A percentile compares a stretch with the other conserved stretches of the same genome.
Evolutionary conservation across 1,284 basidiomycete genomes (phyloP).

Genomic region (Wallemia hederae): DNA sequence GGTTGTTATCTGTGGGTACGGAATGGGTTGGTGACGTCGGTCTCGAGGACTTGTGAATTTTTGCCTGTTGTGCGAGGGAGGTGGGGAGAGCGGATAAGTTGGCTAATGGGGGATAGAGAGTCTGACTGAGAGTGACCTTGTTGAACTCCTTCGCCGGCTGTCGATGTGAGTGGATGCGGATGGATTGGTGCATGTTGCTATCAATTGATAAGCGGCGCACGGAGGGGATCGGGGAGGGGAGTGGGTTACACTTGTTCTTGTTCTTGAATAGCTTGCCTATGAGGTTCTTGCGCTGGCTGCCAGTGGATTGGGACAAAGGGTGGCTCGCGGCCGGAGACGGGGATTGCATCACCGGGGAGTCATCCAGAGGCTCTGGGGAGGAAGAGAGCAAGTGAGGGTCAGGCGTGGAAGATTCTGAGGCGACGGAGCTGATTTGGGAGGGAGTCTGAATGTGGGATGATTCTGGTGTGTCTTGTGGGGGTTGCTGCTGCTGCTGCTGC

Average conservation of each 20-base stretch:
- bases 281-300: not conserved
- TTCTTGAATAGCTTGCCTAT: not conserved
- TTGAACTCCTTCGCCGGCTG: not conserved
- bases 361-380: too few species aligned
- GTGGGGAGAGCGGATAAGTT: not conserved
- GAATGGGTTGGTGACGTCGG: not conserved
- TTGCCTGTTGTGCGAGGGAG: not conserved
- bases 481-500: too few species aligned
- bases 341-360: too few species aligned
- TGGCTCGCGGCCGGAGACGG: not conserved
- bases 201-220: not conserved
- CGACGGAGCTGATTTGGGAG: too few species aligned
- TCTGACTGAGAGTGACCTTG: not conserved
- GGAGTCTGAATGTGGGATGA: too few species aligned
- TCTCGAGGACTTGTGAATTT: not conserved
- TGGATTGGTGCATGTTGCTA: not conserved
- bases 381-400: too few species aligned
- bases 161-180: not conserved
- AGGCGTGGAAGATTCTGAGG: not conserved
- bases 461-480: too few species aligned
- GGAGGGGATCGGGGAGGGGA: not conserved
- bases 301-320: not conserved
- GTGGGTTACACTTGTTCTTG: not conserved
- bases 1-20: not conserved
- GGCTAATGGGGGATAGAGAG: not conserved